Percentiles rank a stretch among this genome's conserved stretches.
phyloP scores from a whole-genome alignment of 2,329 filamentous ascomycete genomes.

The Cephalotrichum gorgonifer region DNA sequence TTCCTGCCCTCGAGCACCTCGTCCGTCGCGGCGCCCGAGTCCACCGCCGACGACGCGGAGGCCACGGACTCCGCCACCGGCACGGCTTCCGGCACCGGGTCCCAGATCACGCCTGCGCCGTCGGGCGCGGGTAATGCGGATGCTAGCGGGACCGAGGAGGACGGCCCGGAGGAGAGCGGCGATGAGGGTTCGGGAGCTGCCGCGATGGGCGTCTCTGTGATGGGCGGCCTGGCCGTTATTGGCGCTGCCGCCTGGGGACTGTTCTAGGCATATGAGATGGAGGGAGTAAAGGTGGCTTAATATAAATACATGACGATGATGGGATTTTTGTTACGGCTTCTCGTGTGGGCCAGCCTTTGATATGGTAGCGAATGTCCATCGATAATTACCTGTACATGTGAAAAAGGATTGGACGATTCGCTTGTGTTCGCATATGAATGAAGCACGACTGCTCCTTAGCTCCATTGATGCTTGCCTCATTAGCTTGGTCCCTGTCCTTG shows the following conservation, averaged over 20 bases:
- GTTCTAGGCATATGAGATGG: neutral
- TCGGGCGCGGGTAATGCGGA: no score
- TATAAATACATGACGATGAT: neutral
- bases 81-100: neutral
- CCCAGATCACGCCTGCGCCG: no score
- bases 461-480: no score
- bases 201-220: neutral
- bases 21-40: neutral
- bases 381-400: no score
- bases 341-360: no score
- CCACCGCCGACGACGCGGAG: neutral
- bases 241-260: neutral
- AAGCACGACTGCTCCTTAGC: no score
- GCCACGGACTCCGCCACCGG: neutral
- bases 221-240: neutral
- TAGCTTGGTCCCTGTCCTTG: no score
- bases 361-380: no score
- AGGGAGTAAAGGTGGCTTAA: neutral
- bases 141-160: neutral
- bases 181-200: neutral
- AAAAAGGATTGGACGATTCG: no score
- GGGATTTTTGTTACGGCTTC: no score
- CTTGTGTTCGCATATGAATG: no score
- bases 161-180: neutral
- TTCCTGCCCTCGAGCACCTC: conserved; percentile 24